Conservation (phyloP, 1,284 basidiomycete species). For the Sanghuangporus weigelae region DNA sequence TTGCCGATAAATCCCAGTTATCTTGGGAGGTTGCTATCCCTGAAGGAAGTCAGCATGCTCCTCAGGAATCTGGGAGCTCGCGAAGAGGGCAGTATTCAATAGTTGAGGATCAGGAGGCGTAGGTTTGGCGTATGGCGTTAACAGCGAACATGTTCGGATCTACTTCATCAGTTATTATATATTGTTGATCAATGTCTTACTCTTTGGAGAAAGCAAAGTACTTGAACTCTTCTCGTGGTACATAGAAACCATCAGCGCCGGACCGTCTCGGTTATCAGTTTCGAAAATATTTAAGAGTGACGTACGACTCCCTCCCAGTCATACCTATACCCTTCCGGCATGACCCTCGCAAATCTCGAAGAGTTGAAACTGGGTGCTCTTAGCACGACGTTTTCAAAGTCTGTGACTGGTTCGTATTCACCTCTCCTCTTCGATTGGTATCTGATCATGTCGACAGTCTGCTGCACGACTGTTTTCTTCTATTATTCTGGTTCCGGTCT, state of each 20-base stretch:
- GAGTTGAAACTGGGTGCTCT: background rate
- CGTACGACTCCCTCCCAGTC: background rate
- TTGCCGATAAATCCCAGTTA: background rate
- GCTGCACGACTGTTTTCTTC: background rate
- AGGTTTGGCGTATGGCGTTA: background rate
- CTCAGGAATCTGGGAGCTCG: background rate
- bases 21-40: background rate
- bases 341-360: background rate
- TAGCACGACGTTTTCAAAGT: background rate
- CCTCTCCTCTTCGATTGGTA: background rate
- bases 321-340: background rate
- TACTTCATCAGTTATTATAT: background rate
- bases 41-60: background rate
- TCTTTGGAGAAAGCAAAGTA: background rate
- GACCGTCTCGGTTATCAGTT: background rate
- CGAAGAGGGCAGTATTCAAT: background rate
- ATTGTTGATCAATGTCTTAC: background rate
- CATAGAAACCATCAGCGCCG: background rate
- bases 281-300: background rate
- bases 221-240: background rate
- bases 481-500: background rate
- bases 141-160: background rate
- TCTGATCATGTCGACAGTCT: background rate
- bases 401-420: background rate
- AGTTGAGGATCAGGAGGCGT: background rate